Evolutionary conservation across 257 asterid genomes (phyloP).

Genomic region (Primulina huaijiensis): DNA sequence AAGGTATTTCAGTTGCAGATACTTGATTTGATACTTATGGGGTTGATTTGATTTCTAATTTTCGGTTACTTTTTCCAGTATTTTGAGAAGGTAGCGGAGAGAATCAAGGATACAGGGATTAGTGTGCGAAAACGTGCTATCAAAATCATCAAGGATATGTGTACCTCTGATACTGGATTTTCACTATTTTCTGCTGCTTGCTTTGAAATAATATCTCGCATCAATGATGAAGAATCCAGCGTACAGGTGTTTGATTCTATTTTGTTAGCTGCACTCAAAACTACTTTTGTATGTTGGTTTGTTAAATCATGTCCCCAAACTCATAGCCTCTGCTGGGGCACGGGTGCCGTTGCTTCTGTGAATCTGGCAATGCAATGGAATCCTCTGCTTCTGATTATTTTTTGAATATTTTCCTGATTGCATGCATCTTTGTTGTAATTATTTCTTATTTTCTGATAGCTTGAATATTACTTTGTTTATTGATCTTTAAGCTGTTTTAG

Average conservation of each 20-base stretch:
- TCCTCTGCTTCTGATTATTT: not conserved
- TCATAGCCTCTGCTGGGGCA: not conserved
- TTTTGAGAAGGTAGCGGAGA: constrained; percentile 96
- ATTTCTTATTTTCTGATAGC: constrained; percentile 1
- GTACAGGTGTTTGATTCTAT: constrained; percentile 56
- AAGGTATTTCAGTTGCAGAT: constrained; percentile 59
- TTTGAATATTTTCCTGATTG: not conserved
- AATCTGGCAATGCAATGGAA: no score
- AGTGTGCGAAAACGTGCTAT: constrained; percentile 99
- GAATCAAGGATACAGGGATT: constrained; percentile 95
- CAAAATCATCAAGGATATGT: constrained; percentile 91
- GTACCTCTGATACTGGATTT: constrained; percentile 69
- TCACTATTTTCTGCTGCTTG: constrained; percentile 72
- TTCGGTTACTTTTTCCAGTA: constrained; percentile 49
- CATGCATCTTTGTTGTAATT: constrained; percentile 13
- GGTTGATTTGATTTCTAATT: constrained; percentile 31
- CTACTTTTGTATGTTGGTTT: no score
- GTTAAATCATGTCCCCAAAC: not conserved
- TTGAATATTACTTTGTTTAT: constrained; percentile 6
- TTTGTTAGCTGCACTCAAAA: constrained; percentile 11
- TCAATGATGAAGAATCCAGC: constrained; percentile 95
- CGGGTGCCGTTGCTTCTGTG: not conserved
- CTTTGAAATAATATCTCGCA: constrained; percentile 83
- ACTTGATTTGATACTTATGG: constrained; percentile 18
- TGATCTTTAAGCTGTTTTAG: constrained; percentile 18